Percentiles rank a stretch among this genome's conserved stretches.
phyloP scores from a whole-genome alignment of 371 early-diverging fungal species.

The Mucor lusitanicus region DNA sequence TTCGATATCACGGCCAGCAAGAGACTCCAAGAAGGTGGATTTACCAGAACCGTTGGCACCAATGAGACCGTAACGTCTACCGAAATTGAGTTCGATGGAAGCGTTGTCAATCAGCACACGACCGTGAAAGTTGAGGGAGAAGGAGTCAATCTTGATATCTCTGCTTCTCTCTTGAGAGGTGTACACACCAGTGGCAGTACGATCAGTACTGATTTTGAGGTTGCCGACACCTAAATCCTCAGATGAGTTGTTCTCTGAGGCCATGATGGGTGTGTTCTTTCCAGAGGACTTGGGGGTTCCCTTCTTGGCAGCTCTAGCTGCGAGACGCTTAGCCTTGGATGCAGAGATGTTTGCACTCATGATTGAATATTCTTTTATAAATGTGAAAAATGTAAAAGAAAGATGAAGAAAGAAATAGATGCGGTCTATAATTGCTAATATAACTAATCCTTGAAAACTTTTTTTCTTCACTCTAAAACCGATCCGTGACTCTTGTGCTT shows the following conservation, averaged over 20 bases:
- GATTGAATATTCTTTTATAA: neutral
- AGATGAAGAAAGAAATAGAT: conserved; percentile 22
- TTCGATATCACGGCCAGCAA: conserved; percentile 93
- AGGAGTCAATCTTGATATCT: conserved; percentile 96
- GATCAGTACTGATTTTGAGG: conserved; percentile 57
- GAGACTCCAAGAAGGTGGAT: conserved; percentile 93
- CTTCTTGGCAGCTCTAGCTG: conserved; percentile 72
- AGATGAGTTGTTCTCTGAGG: conserved; percentile 32
- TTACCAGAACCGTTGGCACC: conserved; percentile 99
- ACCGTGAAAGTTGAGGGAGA: conserved; percentile 92
- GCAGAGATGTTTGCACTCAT: conserved; percentile 52
- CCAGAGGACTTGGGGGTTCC: conserved; percentile 29
- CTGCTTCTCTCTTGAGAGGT: conserved; percentile 90
- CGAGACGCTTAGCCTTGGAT: conserved; percentile 83
- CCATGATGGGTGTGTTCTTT: conserved; percentile 37
- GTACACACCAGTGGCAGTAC: conserved; percentile 91
- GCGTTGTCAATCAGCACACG: conserved; percentile 92
- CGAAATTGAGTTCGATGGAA: conserved; percentile 96
- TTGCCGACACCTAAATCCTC: conserved; percentile 39
- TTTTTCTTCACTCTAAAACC: conserved; percentile 1
- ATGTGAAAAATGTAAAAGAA: neutral
- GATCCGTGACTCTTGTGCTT: neutral
- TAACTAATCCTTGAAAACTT: neutral
- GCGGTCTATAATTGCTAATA: neutral
- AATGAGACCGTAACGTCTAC: conserved; percentile 96